Evolutionary conservation across 768 basidiomycete genomes (phyloP).

Genomic region (Coprinellus aureogranulatus): DNA sequence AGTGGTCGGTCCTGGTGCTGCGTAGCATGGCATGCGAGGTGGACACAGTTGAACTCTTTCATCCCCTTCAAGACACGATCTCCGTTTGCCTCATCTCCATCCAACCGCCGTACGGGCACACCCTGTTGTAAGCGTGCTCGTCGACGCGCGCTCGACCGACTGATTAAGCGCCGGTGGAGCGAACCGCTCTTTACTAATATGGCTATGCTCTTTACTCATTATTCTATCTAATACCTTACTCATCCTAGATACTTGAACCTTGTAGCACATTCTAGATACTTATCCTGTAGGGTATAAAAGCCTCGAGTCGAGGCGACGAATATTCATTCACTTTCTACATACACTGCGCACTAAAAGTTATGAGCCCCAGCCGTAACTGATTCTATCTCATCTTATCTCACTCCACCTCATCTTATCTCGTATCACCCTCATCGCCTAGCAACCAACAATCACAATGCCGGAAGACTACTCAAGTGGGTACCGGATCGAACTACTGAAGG

Average conservation of each 20-base stretch:
- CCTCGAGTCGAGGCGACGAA: background rate
- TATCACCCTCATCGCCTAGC: background rate
- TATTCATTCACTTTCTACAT: background rate
- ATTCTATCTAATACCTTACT: too few relatives aligned
- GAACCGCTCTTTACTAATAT: too few relatives aligned
- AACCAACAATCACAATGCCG: background rate
- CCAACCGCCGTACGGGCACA: background rate
- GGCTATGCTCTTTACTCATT: too few relatives aligned
- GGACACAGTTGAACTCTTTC: slow-evolving; percentile 17
- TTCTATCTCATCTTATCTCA: background rate
- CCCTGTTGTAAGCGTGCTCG: too few relatives aligned
- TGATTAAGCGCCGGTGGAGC: too few relatives aligned
- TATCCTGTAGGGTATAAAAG: background rate
- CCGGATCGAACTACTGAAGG: slow-evolving; percentile 1
- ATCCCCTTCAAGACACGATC: slow-evolving; percentile 8
- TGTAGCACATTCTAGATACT: background rate
- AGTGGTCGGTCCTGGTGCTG: slow-evolving; percentile 27
- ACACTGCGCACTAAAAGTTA: background rate
- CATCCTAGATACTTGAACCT: too few relatives aligned
- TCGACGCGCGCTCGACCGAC: too few relatives aligned
- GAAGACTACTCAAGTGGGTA: background rate
- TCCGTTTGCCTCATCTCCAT: background rate
- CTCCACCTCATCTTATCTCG: background rate
- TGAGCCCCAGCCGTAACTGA: slow-evolving; percentile 1
- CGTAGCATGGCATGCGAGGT: slow-evolving; percentile 37